Conservation (phyloP, 441 rosid genomes). For the Biscutella laevigata region DNA sequence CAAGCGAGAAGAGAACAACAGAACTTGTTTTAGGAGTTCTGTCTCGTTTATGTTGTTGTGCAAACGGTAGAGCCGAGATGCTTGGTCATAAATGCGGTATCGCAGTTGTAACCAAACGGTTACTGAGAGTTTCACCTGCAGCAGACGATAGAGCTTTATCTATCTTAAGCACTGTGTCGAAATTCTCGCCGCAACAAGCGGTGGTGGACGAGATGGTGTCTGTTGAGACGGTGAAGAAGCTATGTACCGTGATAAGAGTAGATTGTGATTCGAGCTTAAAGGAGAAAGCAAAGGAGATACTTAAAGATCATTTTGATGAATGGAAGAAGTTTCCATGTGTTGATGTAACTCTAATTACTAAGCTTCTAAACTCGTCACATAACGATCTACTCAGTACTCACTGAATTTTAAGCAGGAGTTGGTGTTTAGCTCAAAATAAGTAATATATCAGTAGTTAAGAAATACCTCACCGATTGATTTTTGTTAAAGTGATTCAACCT, state of each 20-base stretch:
- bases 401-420: slow-evolving; percentile 2
- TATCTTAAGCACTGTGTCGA: slow-evolving; percentile 38
- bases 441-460: too few species aligned
- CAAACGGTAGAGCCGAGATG: slow-evolving; percentile 65
- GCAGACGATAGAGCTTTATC: slow-evolving; percentile 45
- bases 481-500: not conserved
- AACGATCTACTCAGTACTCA: slow-evolving; percentile 5
- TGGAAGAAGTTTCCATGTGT: slow-evolving; percentile 60
- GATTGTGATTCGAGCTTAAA: slow-evolving; percentile 35
- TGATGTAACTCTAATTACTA: slow-evolving; percentile 22
- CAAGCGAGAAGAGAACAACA: slow-evolving; percentile 33
- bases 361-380: slow-evolving; percentile 14
- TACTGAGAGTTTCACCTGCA: slow-evolving; percentile 36
- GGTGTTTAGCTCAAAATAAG: too few species aligned
- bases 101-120: slow-evolving; percentile 46
- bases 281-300: slow-evolving; percentile 43
- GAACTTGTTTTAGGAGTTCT: slow-evolving; percentile 47
- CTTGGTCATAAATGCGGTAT: slow-evolving; percentile 44
- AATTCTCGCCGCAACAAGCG: slow-evolving; percentile 29
- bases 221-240: slow-evolving; percentile 47
- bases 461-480: too few species aligned
- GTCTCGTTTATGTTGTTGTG: slow-evolving; percentile 50
- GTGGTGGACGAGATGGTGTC: slow-evolving; percentile 51
- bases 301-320: slow-evolving; percentile 36
- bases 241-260: slow-evolving; percentile 38